phyloP scores from a whole-genome alignment of 169 alveolate species.

The Cryptosporidium meleagridis region DNA sequence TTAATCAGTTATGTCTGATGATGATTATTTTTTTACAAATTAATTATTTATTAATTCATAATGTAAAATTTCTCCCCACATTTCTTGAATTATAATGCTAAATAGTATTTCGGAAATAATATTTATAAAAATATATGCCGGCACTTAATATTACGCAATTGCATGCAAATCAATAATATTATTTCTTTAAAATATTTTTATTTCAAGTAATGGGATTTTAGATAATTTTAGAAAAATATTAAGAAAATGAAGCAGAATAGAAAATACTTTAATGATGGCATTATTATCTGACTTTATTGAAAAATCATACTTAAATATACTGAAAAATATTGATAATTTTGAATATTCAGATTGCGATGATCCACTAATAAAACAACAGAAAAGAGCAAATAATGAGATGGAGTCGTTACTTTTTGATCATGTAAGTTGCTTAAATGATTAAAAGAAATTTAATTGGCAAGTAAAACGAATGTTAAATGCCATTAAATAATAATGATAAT shows the following conservation, averaged over 20 bases:
- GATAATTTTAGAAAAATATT: background rate
- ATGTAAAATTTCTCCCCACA: constrained; percentile 4
- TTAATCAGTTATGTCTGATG: background rate
- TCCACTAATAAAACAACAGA: constrained; percentile 53
- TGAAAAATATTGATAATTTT: constrained; percentile 46
- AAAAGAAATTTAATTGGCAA: background rate
- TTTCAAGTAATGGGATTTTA: background rate
- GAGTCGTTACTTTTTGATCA: constrained; percentile 35
- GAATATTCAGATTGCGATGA: constrained; percentile 25
- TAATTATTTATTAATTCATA: too few species aligned
- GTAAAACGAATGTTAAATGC: background rate
- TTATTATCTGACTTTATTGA: constrained; percentile 51
- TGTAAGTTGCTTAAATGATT: background rate
- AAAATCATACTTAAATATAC: constrained; percentile 35
- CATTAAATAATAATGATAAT: background rate
- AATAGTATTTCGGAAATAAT: background rate
- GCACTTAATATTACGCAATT: constrained; percentile 4
- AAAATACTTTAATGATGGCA: constrained; percentile 9
- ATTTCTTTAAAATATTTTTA: background rate
- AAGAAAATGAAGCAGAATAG: background rate
- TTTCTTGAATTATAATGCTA: background rate
- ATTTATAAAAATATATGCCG: constrained; percentile 6
- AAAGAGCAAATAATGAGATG: constrained; percentile 15
- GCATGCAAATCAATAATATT: constrained; percentile 11
- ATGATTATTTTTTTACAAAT: too few species aligned